phyloP scores from a whole-genome alignment of 2,329 filamentous ascomycete species.

The Leptodontidium sp. region DNA sequence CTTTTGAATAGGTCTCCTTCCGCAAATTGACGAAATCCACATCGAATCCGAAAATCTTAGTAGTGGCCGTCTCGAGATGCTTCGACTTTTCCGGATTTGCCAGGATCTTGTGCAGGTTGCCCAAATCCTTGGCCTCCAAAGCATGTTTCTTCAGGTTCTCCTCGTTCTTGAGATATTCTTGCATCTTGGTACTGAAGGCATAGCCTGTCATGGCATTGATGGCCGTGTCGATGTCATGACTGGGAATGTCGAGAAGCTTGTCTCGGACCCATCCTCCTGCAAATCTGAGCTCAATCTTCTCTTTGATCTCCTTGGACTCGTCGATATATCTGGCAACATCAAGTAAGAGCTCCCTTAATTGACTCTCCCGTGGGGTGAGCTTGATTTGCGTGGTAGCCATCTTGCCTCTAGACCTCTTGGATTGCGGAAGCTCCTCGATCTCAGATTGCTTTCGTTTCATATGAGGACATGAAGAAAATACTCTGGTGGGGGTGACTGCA shows the following conservation, averaged over 20 bases:
- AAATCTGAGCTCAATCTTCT: slow-evolving; percentile 74
- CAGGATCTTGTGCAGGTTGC: slow-evolving; percentile 85
- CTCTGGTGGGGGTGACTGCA: slow-evolving; percentile 31
- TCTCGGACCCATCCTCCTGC: slow-evolving; percentile 90
- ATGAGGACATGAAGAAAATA: slow-evolving; percentile 33
- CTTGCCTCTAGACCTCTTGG: slow-evolving; percentile 34
- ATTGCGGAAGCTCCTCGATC: slow-evolving; percentile 36
- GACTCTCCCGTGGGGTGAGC: slow-evolving; percentile 75
- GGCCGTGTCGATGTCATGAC: slow-evolving; percentile 84
- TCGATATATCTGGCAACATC: slow-evolving; percentile 81
- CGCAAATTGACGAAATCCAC: slow-evolving; percentile 94
- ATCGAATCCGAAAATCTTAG: slow-evolving; percentile 84
- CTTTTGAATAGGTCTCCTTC: slow-evolving; percentile 89
- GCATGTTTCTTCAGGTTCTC: slow-evolving; percentile 69
- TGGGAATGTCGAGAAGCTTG: slow-evolving; percentile 76
- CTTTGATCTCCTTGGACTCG: slow-evolving; percentile 53
- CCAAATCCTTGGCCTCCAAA: slow-evolving; percentile 66
- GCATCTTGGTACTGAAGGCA: slow-evolving; percentile 74
- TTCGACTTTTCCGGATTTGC: slow-evolving; percentile 97
- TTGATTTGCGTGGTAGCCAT: slow-evolving; percentile 51
- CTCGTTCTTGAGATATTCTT: slow-evolving; percentile 70
- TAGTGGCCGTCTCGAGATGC: slow-evolving; percentile 91
- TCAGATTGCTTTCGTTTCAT: slow-evolving; percentile 48
- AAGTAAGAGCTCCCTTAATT: slow-evolving; percentile 78
- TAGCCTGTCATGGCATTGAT: slow-evolving; percentile 88